phyloP scores from a whole-genome alignment of 257 asterid genomes.

The Scutellaria galericulata region DNA sequence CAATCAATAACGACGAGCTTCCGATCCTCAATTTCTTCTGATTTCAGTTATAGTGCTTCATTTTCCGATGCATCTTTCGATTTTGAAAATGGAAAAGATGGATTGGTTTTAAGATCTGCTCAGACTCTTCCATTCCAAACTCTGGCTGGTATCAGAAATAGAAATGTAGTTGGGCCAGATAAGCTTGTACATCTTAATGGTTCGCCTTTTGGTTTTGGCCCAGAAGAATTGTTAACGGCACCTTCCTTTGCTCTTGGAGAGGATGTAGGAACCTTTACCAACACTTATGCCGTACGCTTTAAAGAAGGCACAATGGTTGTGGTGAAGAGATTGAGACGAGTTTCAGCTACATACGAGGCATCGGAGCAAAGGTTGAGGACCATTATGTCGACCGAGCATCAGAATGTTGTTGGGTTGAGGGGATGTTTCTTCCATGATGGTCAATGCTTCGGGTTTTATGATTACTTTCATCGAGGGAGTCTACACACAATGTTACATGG shows the following conservation, averaged over 20 bases:
- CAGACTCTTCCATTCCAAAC: conserved; percentile 3
- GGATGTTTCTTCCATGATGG: background rate
- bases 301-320: background rate
- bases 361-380: background rate
- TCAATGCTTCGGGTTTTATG: background rate
- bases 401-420: conserved; percentile 18
- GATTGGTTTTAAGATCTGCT: background rate
- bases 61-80: background rate
- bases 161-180: background rate
- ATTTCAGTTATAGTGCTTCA: background rate
- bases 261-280: background rate
- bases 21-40: background rate
- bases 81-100: background rate
- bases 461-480: conserved; percentile 17
- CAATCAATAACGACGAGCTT: background rate
- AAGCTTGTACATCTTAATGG: background rate
- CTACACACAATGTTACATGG: conserved; percentile 15
- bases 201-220: background rate
- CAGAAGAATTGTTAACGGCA: background rate
- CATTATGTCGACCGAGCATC: background rate
- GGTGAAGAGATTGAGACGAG: background rate
- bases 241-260: conserved; percentile 7
- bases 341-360: background rate
- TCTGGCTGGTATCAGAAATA: background rate
- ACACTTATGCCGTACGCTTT: background rate